Percentiles rank a stretch among this genome's conserved stretches.
Evolutionary conservation across 1,139 yeast genomes (phyloP).

Genomic region (Debaryomyces coudertii): DNA sequence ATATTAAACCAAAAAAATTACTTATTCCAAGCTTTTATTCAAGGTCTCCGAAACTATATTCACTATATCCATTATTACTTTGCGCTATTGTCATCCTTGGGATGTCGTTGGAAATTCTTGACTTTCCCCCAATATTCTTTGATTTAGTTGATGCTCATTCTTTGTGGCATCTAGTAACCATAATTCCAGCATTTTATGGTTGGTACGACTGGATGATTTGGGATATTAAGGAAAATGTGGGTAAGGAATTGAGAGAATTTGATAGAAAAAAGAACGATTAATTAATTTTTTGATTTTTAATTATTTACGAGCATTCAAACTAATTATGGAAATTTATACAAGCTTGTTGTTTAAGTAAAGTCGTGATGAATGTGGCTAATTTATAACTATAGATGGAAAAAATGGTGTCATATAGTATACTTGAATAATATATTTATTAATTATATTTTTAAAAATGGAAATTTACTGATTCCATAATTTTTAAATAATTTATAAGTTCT

Average conservation of each 20-base stretch:
- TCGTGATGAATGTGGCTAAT: too few species aligned
- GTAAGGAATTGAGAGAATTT: constrained; percentile 18
- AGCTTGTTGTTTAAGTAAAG: too few species aligned
- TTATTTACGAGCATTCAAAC: not conserved
- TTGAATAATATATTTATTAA: too few species aligned
- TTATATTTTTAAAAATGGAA: too few species aligned
- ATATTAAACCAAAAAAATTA: constrained; percentile 26
- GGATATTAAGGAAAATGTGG: constrained; percentile 45
- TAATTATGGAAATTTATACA: not conserved
- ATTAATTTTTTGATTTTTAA: not conserved
- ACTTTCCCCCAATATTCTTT: constrained; percentile 70
- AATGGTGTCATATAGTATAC: too few species aligned
- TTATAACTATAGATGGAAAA: too few species aligned
- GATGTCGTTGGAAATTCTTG: constrained; percentile 86
- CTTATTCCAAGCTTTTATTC: constrained; percentile 39
- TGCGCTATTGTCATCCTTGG: constrained; percentile 64
- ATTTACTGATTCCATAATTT: too few species aligned
- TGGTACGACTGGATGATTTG: constrained; percentile 55
- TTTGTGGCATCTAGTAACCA: constrained; percentile 84
- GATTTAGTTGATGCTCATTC: constrained; percentile 89
- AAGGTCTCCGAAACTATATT: constrained; percentile 42
- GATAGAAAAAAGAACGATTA: constrained; percentile 17
- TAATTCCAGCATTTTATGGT: constrained; percentile 56
- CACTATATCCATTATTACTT: constrained; percentile 46
- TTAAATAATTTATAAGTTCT: too few species aligned